phyloP scores from a whole-genome alignment of 345 rosid genomes.

The Populus alba region DNA sequence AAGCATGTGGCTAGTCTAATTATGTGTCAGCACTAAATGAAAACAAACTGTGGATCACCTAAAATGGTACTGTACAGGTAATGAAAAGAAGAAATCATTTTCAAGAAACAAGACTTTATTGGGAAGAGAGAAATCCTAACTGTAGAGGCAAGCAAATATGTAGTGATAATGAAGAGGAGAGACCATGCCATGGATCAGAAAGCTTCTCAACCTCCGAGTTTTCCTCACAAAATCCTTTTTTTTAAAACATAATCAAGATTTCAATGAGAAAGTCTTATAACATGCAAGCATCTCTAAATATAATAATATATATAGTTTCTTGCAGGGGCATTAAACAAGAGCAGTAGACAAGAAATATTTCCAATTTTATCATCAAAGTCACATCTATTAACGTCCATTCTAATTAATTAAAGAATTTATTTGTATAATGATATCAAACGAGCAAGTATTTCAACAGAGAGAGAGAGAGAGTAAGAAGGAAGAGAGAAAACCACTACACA shows the following conservation, averaged over 20 bases:
- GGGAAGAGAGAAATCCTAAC: background rate
- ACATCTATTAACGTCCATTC: constrained; percentile 25
- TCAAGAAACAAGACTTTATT: background rate
- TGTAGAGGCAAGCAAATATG: no score
- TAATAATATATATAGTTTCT: background rate
- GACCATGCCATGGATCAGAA: constrained; percentile 2
- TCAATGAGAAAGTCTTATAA: background rate
- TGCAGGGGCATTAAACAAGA: constrained; percentile 23
- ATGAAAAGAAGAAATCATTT: no score
- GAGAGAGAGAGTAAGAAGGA: background rate
- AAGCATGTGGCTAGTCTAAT: background rate
- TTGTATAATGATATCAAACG: no score
- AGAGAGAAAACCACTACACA: no score
- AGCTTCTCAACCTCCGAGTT: constrained; percentile 24
- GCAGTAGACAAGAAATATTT: constrained; percentile 24
- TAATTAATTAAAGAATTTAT: background rate
- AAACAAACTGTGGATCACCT: constrained; percentile 10
- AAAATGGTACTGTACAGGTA: background rate
- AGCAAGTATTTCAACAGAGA: background rate
- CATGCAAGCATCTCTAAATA: background rate
- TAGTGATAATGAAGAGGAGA: no score
- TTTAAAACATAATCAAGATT: background rate
- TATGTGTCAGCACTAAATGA: constrained; percentile 5
- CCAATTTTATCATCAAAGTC: constrained; percentile 27
- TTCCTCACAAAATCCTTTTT: constrained; percentile 2